A percentile compares a stretch with the other conserved stretches of the same genome.
Conservation (phyloP, 2,329 filamentous ascomycete genomes). For the Sporothrix phasma region DNA sequence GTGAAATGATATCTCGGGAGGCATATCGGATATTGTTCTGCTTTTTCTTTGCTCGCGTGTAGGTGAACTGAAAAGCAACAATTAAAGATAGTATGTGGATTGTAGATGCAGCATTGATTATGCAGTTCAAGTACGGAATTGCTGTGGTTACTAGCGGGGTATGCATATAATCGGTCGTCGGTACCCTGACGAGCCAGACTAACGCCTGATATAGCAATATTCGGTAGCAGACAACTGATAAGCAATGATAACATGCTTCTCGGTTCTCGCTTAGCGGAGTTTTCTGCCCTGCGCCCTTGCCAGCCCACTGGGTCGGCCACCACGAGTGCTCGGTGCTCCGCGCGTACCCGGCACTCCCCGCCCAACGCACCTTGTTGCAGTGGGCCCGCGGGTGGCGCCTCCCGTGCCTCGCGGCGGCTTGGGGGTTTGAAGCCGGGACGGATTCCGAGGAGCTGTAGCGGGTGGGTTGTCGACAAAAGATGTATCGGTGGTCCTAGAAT, state of each 20-base stretch:
- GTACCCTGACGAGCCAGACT: no score
- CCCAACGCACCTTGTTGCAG: constrained; percentile 27
- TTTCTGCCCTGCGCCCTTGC: constrained; percentile 37
- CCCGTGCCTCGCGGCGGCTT: constrained; percentile 40
- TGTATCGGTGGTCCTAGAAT: constrained; percentile 71
- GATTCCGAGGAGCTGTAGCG: constrained; percentile 38
- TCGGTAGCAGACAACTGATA: not conserved
- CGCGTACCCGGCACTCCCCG: constrained; percentile 25
- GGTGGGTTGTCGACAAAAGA: constrained; percentile 81
- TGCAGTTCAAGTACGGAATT: no score
- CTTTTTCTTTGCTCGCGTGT: no score
- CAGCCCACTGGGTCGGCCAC: constrained; percentile 35
- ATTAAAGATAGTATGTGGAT: no score
- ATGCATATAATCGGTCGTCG: constrained; percentile 18
- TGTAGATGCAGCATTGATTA: no score
- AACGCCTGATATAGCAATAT: no score
- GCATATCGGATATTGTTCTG: no score
- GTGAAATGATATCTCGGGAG: no score
- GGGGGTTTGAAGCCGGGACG: constrained; percentile 36
- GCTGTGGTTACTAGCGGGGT: no score
- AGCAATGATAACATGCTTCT: not conserved
- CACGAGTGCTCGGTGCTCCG: constrained; percentile 25
- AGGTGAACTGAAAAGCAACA: no score
- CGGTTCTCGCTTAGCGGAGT: constrained; percentile 30
- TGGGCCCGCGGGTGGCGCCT: constrained; percentile 30